phyloP scores from a whole-genome alignment of 495 filamentous ascomycete species.

The Talaromyces borbonicus region DNA sequence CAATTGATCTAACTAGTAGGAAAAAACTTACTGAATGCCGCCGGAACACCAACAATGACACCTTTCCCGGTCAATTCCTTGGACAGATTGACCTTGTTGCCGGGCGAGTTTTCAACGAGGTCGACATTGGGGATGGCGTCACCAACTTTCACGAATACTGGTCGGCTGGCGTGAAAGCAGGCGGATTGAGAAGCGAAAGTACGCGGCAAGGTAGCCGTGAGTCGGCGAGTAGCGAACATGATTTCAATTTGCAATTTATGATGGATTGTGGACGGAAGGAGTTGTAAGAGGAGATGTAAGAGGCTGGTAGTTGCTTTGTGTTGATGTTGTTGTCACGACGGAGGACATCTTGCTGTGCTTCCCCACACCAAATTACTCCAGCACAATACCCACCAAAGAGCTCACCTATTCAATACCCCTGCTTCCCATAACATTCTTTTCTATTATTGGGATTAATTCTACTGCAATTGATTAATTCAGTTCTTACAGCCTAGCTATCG shows the following conservation, averaged over 20 bases:
- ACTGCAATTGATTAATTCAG: too few relatives aligned
- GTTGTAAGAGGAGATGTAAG: neutral
- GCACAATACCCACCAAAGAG: too few relatives aligned
- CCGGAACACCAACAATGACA: constrained; percentile 82
- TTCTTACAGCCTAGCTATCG: too few relatives aligned
- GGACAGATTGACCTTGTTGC: constrained; percentile 79
- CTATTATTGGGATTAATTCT: too few relatives aligned
- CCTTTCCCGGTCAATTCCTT: constrained; percentile 64
- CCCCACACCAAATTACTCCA: too few relatives aligned
- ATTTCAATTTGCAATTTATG: constrained; percentile 1
- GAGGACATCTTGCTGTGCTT: too few relatives aligned
- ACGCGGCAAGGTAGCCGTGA: constrained; percentile 27
- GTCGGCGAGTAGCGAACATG: constrained; percentile 37
- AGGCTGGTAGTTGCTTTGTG: neutral
- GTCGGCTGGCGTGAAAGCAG: constrained; percentile 43
- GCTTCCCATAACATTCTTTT: too few relatives aligned
- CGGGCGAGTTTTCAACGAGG: constrained; percentile 50
- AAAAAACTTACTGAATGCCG: constrained; percentile 61
- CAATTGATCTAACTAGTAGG: neutral
- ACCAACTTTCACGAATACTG: constrained; percentile 47
- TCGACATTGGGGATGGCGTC: constrained; percentile 57
- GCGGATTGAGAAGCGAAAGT: constrained; percentile 23
- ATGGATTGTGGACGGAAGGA: neutral
- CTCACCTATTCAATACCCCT: too few relatives aligned
- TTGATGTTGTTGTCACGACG: too few relatives aligned